These are phyloP conservation scores for Ophiostoma piceae DNA, from an alignment of 2,329 filamentous ascomycete species.

Conservation along the genomic window DNA sequence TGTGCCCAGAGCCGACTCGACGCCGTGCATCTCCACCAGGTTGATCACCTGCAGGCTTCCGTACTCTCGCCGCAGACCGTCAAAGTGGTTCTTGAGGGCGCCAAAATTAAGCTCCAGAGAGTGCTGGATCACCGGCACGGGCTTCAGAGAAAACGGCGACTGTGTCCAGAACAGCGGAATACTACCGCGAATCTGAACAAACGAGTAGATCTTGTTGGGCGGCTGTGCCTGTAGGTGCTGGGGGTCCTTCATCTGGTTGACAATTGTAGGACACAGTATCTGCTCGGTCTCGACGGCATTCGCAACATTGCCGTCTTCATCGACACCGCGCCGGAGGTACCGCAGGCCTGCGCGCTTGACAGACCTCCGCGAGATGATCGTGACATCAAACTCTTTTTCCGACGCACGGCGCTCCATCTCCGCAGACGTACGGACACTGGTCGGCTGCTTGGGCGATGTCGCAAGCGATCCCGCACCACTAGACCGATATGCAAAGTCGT, in stretches of 20 bases:
- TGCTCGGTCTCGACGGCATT: conserved; percentile 96
- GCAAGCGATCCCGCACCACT: conserved; percentile 12
- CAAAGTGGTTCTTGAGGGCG: conserved; percentile 77
- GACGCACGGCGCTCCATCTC: conserved; percentile 37
- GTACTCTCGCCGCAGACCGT: conserved; percentile 62
- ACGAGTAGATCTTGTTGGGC: conserved; percentile 64
- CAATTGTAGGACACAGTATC: conserved; percentile 61
- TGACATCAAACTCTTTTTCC: conserved; percentile 67
- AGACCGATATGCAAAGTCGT: conserved; percentile 29
- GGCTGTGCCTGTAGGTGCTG: conserved; percentile 27
- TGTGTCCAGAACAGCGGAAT: conserved; percentile 96
- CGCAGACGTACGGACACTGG: conserved; percentile 23
- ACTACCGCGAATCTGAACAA: conserved; percentile 81
- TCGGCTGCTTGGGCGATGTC: conserved; percentile 23
- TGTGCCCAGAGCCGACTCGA: conserved; percentile 72
- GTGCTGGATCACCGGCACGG: conserved; percentile 74
- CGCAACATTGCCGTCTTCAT: conserved; percentile 81
- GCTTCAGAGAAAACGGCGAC: conserved; percentile 88
- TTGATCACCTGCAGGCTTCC: conserved; percentile 73
- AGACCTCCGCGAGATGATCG: conserved; percentile 83
- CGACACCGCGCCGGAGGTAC: conserved; percentile 83
- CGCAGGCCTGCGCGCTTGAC: conserved; percentile 79
- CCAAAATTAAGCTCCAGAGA: conserved; percentile 70
- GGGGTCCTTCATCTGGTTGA: conserved; percentile 51
- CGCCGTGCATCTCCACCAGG: conserved; percentile 81